Base-by-base conservation (phyloP, 768 basidiomycete species). In the Kondoa malvinella region DNA sequence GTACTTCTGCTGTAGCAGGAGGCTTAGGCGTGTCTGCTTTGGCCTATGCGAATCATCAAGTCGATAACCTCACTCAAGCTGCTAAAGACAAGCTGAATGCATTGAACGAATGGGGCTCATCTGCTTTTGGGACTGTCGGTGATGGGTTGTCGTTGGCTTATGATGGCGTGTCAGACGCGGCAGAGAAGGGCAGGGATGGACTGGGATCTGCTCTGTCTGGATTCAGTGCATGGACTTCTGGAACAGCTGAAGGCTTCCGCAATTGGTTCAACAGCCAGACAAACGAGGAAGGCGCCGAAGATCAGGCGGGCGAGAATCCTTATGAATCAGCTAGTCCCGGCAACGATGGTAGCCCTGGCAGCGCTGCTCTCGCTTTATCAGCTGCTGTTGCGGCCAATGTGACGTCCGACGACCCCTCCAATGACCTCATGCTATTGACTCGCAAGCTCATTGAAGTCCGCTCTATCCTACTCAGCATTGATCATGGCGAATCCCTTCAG, bases 381-480 rank as follows among this genome's bases (percentile, higher is more conserved):
- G 68, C 71, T 1, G 15, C 69, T 0, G 16, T 56, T 2, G 65
- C 68, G 2, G 63, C 66, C n/a, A 60, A 61, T 25, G 66, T 66
- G 2, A 61, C 61, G 56, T 33, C 68, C 34, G 68, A 67, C 66
- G 75, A 79, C 8, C 80, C 81, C 40, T 85, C 85, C 69, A 90
- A 92, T 73, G 89, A 88, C 15, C 82, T 99, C 58, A 88, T 97
- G 86, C 85, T 92, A 72, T 80, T 99, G 67, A 99, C 95, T 1
- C 82, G 82, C 76, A 97, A 94, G 75, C 83, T 99, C 68, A 99
- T 99, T 75, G 92, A 92, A 78, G 95, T 99, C 74, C 81, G 95
- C 67, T 86, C 82, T 70, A 92, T 97, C 82, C 80, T 99, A n/a
- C 80, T 97, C 27, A 87, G 88, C 74, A 92, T 97, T 66, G 95